Percentiles rank a stretch among this genome's conserved stretches.
Evolutionary conservation across 768 basidiomycete genomes (phyloP).

Genomic region (Xerocomus potaroensis): DNA sequence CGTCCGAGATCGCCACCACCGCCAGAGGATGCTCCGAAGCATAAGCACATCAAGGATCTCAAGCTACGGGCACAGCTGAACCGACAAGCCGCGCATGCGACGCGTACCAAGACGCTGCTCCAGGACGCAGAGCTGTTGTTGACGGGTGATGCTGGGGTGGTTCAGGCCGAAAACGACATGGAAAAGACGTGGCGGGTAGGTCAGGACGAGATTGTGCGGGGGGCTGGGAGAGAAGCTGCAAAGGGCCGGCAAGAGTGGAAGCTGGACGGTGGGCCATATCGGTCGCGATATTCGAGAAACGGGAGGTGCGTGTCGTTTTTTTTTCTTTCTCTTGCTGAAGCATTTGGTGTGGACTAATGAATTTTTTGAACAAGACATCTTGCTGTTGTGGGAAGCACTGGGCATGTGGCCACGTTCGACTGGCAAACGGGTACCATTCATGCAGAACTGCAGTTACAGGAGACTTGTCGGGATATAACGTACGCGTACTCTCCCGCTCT

Average conservation of each 20-base stretch:
- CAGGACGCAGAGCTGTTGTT: slow-evolving; percentile 73
- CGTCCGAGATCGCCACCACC: slow-evolving; percentile 45
- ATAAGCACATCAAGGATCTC: slow-evolving; percentile 56
- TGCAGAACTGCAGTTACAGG: slow-evolving; percentile 82
- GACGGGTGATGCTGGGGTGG: slow-evolving; percentile 62
- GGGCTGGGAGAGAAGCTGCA: slow-evolving; percentile 71
- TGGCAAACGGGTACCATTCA: slow-evolving; percentile 86
- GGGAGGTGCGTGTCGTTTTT: slow-evolving; percentile 84
- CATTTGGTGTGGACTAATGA: too few relatives aligned
- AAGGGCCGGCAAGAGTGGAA: slow-evolving; percentile 73
- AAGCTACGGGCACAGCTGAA: slow-evolving; percentile 70
- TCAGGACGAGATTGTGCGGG: slow-evolving; percentile 70
- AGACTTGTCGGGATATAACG: slow-evolving; percentile 92
- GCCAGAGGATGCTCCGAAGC: slow-evolving; percentile 43
- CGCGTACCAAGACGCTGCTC: slow-evolving; percentile 54
- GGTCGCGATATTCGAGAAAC: slow-evolving; percentile 82
- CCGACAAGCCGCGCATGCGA: slow-evolving; percentile 57
- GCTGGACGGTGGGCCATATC: slow-evolving; percentile 83
- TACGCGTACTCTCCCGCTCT: slow-evolving; percentile 34
- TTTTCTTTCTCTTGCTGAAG: too few relatives aligned
- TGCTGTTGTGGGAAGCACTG: slow-evolving; percentile 76
- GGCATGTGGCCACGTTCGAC: slow-evolving; percentile 92
- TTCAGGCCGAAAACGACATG: slow-evolving; percentile 73
- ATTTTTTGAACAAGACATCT: too few relatives aligned
- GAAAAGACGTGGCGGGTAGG: slow-evolving; percentile 88